Conservation (phyloP, 2,329 filamentous ascomycete species). For the Fusarium piperis region DNA sequence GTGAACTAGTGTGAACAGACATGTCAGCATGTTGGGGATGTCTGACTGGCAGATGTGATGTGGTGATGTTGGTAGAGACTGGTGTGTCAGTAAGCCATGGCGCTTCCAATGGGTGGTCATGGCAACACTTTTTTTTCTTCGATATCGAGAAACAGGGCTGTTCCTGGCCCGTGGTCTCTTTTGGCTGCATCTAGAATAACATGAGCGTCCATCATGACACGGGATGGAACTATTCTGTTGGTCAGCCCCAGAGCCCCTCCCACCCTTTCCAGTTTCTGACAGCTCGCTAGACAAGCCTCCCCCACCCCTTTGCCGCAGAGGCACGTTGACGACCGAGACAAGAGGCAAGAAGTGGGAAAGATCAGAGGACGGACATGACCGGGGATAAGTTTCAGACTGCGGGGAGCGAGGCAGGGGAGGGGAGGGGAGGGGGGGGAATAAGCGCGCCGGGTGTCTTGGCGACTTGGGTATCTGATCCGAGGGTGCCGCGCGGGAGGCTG, state of each 20-base stretch:
- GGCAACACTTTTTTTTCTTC: background rate
- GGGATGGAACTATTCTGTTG: conserved; percentile 1
- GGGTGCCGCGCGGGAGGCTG: conserved; percentile 17
- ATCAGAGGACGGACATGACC: conserved; percentile 15
- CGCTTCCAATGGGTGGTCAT: background rate
- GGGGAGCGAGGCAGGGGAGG: conserved; percentile 6
- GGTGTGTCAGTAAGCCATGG: background rate
- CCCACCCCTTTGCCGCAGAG: conserved; percentile 1
- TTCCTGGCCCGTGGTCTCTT: background rate
- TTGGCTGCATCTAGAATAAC: conserved; percentile 15
- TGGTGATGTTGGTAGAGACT: background rate
- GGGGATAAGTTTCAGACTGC: conserved; percentile 18
- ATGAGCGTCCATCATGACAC: conserved; percentile 3
- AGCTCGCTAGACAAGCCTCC: conserved; percentile 26
- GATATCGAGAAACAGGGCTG: conserved; percentile 18
- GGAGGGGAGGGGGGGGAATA: background rate
- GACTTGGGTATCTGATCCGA: background rate
- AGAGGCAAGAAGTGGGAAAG: conserved; percentile 20
- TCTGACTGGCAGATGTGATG: background rate
- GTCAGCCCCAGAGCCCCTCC: conserved; percentile 1
- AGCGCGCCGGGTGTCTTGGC: conserved; percentile 17
- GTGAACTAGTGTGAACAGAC: background rate
- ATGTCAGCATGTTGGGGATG: background rate
- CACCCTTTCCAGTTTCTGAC: conserved; percentile 22
- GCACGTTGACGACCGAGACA: conserved; percentile 16